Percentiles rank a stretch among this genome's conserved stretches.
These are phyloP conservation scores for Pythium phragmitis DNA, from an alignment of 352 stramenopile species.

Conservation along the genomic window DNA sequence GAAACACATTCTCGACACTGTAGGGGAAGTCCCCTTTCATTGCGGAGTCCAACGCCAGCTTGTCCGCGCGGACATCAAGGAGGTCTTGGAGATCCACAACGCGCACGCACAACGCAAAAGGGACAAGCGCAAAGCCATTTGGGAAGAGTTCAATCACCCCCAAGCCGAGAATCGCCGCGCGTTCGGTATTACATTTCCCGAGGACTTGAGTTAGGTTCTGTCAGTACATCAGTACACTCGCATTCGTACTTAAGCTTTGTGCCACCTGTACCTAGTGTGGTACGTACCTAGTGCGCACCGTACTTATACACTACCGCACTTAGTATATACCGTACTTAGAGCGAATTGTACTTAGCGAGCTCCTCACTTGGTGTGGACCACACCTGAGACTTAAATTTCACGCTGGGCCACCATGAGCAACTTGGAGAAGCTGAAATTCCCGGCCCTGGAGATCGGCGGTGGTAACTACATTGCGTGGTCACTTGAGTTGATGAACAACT, in stretches of 20 bases:
- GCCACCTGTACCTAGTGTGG: not conserved
- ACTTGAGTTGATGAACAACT: slow-evolving; percentile 19
- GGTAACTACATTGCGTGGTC: slow-evolving; percentile 25
- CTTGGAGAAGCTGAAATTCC: slow-evolving; percentile 24
- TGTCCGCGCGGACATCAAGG: slow-evolving; percentile 1
- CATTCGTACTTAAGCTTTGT: not conserved
- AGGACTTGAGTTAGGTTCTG: too few species aligned
- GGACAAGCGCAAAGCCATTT: too few species aligned
- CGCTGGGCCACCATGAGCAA: too few species aligned
- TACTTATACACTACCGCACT: too few species aligned
- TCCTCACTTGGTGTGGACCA: too few species aligned
- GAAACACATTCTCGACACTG: slow-evolving; percentile 7
- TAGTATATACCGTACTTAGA: too few species aligned
- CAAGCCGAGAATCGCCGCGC: too few species aligned
- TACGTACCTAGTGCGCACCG: not conserved
- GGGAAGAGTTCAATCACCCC: too few species aligned
- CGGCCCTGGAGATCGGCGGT: slow-evolving; percentile 10
- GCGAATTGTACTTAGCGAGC: too few species aligned
- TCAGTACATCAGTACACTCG: not conserved
- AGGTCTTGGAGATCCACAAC: not conserved
- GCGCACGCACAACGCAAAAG: not conserved
- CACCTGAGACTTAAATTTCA: too few species aligned
- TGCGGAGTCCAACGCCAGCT: slow-evolving; percentile 13
- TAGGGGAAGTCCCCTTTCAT: slow-evolving; percentile 20
- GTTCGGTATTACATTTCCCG: too few species aligned